These are phyloP conservation scores for Boletellus sp. DNA, from an alignment of 1,284 basidiomycete species.

Conservation along the genomic window DNA sequence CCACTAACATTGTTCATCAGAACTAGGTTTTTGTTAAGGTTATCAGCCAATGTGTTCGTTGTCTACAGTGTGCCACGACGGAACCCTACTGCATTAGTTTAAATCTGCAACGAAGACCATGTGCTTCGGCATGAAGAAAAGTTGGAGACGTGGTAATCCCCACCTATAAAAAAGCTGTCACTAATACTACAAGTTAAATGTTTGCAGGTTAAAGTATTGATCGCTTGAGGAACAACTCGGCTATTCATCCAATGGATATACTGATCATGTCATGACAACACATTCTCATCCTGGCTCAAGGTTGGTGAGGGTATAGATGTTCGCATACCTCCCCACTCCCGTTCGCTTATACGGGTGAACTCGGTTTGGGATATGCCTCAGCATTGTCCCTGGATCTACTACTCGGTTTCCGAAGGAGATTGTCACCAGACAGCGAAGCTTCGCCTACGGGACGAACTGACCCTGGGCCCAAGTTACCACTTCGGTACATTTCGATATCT, in stretches of 20 bases:
- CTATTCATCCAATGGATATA: not conserved
- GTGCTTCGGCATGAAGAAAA: not conserved
- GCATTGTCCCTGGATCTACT: conserved; percentile 8
- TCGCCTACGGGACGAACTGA: conserved; percentile 1
- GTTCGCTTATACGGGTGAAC: conserved; percentile 34
- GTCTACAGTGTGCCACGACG: conserved; percentile 4
- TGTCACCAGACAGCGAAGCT: conserved; percentile 1
- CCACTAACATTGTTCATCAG: conserved; percentile 14
- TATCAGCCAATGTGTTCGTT: conserved; percentile 5
- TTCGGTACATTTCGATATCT: conserved; percentile 31
- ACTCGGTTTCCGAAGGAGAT: not conserved
- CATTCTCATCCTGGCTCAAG: conserved; percentile 30
- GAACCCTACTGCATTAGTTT: conserved; percentile 1
- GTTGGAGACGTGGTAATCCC: conserved; percentile 2
- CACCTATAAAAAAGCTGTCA: conserved; percentile 1
- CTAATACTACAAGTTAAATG: conserved; percentile 16
- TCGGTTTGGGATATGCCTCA: not conserved
- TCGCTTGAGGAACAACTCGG: not conserved
- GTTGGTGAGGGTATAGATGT: conserved; percentile 30
- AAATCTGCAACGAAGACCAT: conserved; percentile 1
- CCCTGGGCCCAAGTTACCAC: conserved; percentile 12
- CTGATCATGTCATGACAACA: conserved; percentile 4
- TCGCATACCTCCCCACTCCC: conserved; percentile 39
- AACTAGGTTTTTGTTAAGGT: conserved; percentile 20
- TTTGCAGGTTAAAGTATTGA: not conserved